A percentile compares a stretch with the other conserved stretches of the same genome.
Evolutionary conservation across 495 filamentous ascomycete species (phyloP).

Genomic region (Astrothelium subdiscretum): DNA sequence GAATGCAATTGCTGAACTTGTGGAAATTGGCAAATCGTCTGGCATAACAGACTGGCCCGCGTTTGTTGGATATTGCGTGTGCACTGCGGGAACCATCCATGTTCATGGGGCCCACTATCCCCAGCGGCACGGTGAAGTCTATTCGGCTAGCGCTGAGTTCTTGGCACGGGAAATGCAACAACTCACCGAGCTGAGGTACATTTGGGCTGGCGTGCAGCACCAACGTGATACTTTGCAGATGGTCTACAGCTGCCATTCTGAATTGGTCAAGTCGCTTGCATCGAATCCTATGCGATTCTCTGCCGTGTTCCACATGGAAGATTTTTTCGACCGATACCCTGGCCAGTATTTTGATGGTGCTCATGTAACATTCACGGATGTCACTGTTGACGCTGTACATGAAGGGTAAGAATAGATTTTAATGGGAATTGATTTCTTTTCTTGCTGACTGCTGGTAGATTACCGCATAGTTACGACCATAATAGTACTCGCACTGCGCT

Average conservation of each 20-base stretch:
- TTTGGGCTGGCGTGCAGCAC: slow-evolving; percentile 68
- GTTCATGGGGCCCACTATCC: slow-evolving; percentile 76
- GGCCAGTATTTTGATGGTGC: slow-evolving; percentile 41
- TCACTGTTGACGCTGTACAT: slow-evolving; percentile 20
- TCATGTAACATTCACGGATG: slow-evolving; percentile 36
- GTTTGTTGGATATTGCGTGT: slow-evolving; percentile 72
- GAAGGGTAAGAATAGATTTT: slow-evolving; percentile 13
- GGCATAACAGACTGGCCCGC: slow-evolving; percentile 68
- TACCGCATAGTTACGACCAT: background rate
- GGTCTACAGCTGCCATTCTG: slow-evolving; percentile 59
- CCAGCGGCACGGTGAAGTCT: slow-evolving; percentile 51
- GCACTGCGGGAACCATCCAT: slow-evolving; percentile 72
- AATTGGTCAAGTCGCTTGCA: slow-evolving; percentile 59
- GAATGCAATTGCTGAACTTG: slow-evolving; percentile 73
- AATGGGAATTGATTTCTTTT: background rate
- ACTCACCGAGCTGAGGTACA: slow-evolving; percentile 56
- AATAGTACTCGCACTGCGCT: background rate
- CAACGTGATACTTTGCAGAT: slow-evolving; percentile 65
- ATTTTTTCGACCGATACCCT: slow-evolving; percentile 73
- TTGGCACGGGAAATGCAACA: slow-evolving; percentile 68
- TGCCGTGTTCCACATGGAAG: slow-evolving; percentile 70
- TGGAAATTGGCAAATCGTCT: slow-evolving; percentile 56
- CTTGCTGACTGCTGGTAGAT: background rate
- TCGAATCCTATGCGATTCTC: slow-evolving; percentile 56
- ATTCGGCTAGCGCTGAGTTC: slow-evolving; percentile 54